Base-by-base conservation (phyloP, 2,329 filamentous ascomycete genomes). In the Reticulascus tulasneorum region DNA sequence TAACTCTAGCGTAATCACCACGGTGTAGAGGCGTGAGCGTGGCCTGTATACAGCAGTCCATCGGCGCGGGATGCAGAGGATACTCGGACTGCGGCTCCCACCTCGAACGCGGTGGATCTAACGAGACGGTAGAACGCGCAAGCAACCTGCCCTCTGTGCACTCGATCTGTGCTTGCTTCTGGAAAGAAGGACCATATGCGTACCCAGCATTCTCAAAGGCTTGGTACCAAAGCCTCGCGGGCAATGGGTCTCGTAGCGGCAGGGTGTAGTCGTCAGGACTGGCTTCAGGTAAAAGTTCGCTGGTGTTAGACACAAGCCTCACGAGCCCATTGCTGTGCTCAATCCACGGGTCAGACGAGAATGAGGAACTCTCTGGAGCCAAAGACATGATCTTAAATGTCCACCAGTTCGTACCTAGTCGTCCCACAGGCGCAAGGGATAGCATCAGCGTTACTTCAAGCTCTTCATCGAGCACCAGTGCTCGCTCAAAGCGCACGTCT, bases 401-500 rank as follows among this genome's bases (percentile, higher is more conserved):
- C 12, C 34, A 19, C 38, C 38, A 41, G n/a, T n/a, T n/a, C n/a
- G n/a, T n/a, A n/a, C 11, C 22, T n/a, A n/a, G n/a, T n/a, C n/a
- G n/a, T n/a, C n/a, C n/a, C 18, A 23, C 22, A 16, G 28, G 13
- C 6, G 19, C 13, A 12, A 38, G 19, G 10, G 25, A 20, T 12
- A 33, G 13, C 18, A 18, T 30, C 17, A 32, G 20, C n/a, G n/a
- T 22, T 15, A 25, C 16, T 3, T 12, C 29, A 6, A 12, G 22
- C 11, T 22, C 23, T 18, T 42, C 36, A 7, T 35, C 32, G 2
- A 42, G 21, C 9, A 38, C 32, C 4, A 42, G 23, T 8, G 16
- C 22, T 7, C 28, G 17, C 11, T 17, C 12, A 13, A 42, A 30
- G 2, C n/a, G n/a, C 10, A 38, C 12, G 23, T 42, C 21, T 3